Base-by-base conservation (phyloP, 352 stramenopile genomes). In the Saprolegnia parasitica region DNA sequence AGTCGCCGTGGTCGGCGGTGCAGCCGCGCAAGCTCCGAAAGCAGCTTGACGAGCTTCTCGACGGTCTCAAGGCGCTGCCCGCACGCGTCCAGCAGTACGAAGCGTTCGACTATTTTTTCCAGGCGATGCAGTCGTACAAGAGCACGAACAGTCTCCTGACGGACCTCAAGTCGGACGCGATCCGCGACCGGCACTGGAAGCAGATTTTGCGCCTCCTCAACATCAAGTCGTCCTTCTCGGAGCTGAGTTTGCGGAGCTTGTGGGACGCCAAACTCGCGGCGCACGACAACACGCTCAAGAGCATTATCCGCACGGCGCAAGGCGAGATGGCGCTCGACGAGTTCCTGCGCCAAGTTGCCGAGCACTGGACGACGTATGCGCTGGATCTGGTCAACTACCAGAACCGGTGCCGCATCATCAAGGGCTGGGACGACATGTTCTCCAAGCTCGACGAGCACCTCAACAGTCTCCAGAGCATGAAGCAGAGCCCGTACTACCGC, bases 311-410 rank as follows among this genome's bases (percentile, higher is more conserved):
- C 40, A 95, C 96, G 4, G 98, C 98, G 60, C 97, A 99, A 78
- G 98, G 98, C 49, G 98, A 99, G 87, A 98, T 99, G 92, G 97
- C 97, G 2, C 87, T 99, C 32, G 98, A 99, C 76, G 88, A 99
- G 67, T 99, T 99, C 74, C 79, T 99, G 32, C 82, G 81, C 15
- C 93, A 99, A 80, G 96, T 98, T 15, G 81, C 87, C 5, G 88
- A 97, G 39, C 88, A 91, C 67, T 98, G 93, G 93, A 87, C 77
- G 3, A 89, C 85, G 56, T 97, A 95, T 63, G 79, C 96, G 65
- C 71, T 98, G 47, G 92, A 97, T 56, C 73, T 98, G 49, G 89
- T 95, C n/a, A 93, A 93, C 47, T 98, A 98, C 73, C 86, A 95
- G 72, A 97, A 96, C 54, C 85, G 93, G 16, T 98, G 98, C 56